Conservation (phyloP, 2,329 filamentous ascomycete genomes). For the Apiospora koreana region DNA sequence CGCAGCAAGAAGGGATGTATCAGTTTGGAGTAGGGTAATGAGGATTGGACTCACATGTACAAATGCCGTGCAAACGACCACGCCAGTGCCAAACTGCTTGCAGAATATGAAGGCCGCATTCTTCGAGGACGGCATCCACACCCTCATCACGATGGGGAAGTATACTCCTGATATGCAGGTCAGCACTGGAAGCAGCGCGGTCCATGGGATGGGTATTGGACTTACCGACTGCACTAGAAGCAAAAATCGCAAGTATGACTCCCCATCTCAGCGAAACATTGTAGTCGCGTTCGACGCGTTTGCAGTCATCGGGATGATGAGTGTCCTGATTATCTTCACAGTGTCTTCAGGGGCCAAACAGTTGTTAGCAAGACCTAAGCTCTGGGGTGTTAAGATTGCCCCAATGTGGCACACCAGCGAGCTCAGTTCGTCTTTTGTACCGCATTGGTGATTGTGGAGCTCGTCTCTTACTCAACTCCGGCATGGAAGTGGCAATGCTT, state of each 20-base stretch:
- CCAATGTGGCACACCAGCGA: conserved; percentile 13
- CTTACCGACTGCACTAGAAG: background rate
- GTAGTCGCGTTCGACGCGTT: background rate
- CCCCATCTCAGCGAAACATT: background rate
- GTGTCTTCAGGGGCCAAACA: background rate
- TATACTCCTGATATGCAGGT: background rate
- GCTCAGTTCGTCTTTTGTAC: background rate
- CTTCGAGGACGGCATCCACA: background rate
- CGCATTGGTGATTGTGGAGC: background rate
- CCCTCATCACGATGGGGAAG: background rate
- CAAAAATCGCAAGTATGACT: background rate
- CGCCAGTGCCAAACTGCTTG: background rate
- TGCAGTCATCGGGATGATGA: background rate
- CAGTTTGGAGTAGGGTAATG: background rate
- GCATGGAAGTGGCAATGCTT: conserved; percentile 8
- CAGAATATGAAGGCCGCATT: background rate
- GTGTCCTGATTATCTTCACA: background rate
- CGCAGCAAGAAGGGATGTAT: background rate
- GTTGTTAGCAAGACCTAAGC: background rate
- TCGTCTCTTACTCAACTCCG: conserved; percentile 3
- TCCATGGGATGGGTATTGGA: background rate
- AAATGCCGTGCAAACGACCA: background rate
- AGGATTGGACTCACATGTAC: background rate
- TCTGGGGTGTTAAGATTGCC: background rate
- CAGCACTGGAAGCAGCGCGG: background rate